A percentile compares a stretch with the other conserved stretches of the same genome.
phyloP scores from a whole-genome alignment of 768 basidiomycete species.

The Podaxis mareebaensis region DNA sequence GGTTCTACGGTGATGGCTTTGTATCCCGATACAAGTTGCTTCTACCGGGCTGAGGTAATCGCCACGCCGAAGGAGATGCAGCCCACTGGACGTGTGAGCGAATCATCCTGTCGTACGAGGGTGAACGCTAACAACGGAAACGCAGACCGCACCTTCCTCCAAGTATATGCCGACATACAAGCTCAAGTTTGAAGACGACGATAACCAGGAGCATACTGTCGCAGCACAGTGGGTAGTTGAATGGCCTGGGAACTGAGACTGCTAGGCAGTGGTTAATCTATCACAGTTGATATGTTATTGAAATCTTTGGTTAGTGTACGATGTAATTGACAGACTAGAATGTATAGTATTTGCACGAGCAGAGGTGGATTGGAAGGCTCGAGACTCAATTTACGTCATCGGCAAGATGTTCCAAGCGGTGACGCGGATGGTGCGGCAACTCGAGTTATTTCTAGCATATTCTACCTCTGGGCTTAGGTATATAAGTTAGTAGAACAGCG shows the following conservation, averaged over 20 bases:
- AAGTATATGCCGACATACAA: conserved; percentile 65
- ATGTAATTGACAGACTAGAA: conserved; percentile 15
- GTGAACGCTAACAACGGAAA: not conserved
- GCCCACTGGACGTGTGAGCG: conserved; percentile 35
- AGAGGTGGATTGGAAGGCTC: not conserved
- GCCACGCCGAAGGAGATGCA: conserved; percentile 56
- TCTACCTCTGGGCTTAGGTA: not conserved
- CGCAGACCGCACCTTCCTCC: conserved; percentile 36
- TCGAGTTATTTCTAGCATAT: conserved; percentile 4
- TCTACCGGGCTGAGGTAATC: conserved; percentile 85
- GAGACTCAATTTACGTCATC: not conserved
- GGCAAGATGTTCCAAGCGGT: not conserved
- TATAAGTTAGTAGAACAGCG: conserved; percentile 1
- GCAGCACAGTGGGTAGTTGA: conserved; percentile 82
- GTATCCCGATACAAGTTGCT: conserved; percentile 91
- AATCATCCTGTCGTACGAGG: not conserved
- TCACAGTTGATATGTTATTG: conserved; percentile 8
- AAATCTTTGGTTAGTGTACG: conserved; percentile 8
- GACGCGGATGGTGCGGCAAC: too few relatives aligned
- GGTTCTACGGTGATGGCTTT: conserved; percentile 81
- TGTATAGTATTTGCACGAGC: not conserved
- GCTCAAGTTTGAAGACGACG: conserved; percentile 88
- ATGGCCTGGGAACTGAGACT: conserved; percentile 47
- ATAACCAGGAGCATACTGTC: conserved; percentile 78
- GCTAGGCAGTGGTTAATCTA: not conserved